A percentile compares a stretch with the other conserved stretches of the same genome.
These are phyloP conservation scores for Oryza rufipogon DNA, from an alignment of 176 grass and related monocot genomes.

Conservation along the genomic window DNA sequence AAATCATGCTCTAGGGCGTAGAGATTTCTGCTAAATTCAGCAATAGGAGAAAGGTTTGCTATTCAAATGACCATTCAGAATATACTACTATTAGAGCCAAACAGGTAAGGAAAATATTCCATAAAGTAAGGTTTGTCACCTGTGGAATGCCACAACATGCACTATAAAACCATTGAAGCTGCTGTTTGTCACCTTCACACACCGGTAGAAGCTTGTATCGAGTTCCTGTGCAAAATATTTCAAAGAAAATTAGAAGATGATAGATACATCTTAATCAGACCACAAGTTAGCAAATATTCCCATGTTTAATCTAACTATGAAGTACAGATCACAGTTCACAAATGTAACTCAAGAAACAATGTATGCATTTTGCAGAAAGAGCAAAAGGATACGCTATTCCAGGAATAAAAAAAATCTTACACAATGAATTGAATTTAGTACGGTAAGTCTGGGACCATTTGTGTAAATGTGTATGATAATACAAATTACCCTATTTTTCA, in stretches of 20 bases:
- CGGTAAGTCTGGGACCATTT: neutral
- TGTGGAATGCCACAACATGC: conserved; percentile 81
- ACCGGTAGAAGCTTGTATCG: conserved; percentile 70
- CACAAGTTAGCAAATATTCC: neutral
- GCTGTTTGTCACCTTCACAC: conserved; percentile 83
- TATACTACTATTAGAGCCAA: neutral
- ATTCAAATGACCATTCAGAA: conserved; percentile 17
- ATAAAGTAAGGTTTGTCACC: conserved; percentile 49
- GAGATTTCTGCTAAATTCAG: neutral
- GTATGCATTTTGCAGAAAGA: conserved; percentile 24
- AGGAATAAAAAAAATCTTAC: neutral
- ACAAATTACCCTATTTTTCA: neutral
- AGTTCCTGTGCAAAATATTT: conserved; percentile 53
- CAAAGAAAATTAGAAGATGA: conserved; percentile 26
- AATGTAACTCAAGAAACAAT: conserved; percentile 1
- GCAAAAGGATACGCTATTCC: neutral
- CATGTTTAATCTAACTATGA: neutral
- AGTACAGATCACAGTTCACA: conserved; percentile 9
- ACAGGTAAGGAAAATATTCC: conserved; percentile 9
- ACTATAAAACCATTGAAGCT: conserved; percentile 72
- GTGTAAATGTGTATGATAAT: neutral
- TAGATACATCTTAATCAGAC: neutral
- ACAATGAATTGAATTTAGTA: neutral
- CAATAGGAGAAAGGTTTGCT: neutral
- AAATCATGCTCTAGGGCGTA: neutral